Evolutionary conservation across 768 basidiomycete species (phyloP), one percentile per base, ranked within the genome.

Genomic region (Kwoniella newhampshirensis): DNA sequence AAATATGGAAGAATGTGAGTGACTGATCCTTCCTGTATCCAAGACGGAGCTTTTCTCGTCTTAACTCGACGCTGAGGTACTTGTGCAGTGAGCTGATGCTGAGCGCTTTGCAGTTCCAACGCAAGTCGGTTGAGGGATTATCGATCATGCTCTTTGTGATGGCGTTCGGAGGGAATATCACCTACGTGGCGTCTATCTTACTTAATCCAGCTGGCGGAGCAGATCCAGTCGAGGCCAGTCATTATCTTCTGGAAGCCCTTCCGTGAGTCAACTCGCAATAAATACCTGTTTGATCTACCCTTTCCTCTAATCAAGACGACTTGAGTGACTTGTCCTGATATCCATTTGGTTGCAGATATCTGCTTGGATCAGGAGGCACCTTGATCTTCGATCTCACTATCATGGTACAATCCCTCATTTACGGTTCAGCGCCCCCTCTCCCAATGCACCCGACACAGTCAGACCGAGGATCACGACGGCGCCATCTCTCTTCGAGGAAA

Each of bases 1-100:
- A 99, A 76, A 96, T 99, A 62, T 98, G 96, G 96, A 94, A 93
- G 77, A 97, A 97, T 70, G 93, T 96, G 75, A 74, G 91, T 85
- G 23, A 17, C 13, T n/a, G n/a, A n/a, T n/a, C n/a, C n/a, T n/a
- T n/a, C n/a, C n/a, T n/a, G n/a, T n/a, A n/a, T 55, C 40, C 30
- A 18, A 48, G 23, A 35, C n/a, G n/a, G n/a, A n/a, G n/a, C n/a
- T n/a, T n/a, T n/a, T n/a, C n/a, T n/a, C n/a, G n/a, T n/a, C n/a
- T n/a, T n/a, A n/a, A n/a, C n/a, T n/a, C n/a, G n/a, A n/a, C 59
- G 36, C 50, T 45, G 26, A n/a, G n/a, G n/a, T n/a, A n/a, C n/a
- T n/a, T n/a, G n/a, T n/a, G n/a, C n/a, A n/a, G 21, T 48, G 41
- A 42, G 17, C 40, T 42, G 21, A 42, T n/a, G 21, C 17, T n/a